Evolutionary conservation across 345 rosid species (phyloP).

Genomic region (Combretum micranthum): DNA sequence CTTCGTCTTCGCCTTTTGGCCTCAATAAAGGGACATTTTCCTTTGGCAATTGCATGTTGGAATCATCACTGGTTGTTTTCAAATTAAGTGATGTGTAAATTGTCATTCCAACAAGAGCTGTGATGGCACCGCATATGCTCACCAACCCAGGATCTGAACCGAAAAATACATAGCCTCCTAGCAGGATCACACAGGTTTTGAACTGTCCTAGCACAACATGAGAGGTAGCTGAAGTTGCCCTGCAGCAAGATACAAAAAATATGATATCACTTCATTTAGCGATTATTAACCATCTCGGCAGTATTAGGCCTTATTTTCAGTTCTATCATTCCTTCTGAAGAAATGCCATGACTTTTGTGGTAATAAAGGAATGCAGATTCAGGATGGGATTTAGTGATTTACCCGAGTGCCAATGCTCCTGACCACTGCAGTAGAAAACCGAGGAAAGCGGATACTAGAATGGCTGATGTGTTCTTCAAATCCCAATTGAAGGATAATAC

Average conservation of each 20-base stretch:
- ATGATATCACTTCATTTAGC: background rate
- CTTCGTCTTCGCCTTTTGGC: slow-evolving; percentile 27
- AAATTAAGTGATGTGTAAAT: slow-evolving; percentile 61
- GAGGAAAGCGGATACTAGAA: slow-evolving; percentile 69
- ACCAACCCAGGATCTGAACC: slow-evolving; percentile 67
- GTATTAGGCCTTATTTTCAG: background rate
- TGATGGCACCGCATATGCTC: slow-evolving; percentile 73
- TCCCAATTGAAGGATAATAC: slow-evolving; percentile 71
- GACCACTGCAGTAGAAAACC: slow-evolving; percentile 98
- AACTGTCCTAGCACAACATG: slow-evolving; percentile 95
- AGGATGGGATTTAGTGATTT: slow-evolving; percentile 11
- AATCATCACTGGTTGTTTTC: slow-evolving; percentile 24
- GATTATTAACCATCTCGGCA: background rate
- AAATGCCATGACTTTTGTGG: background rate
- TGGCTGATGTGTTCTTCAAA: slow-evolving; percentile 49
- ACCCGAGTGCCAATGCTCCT: slow-evolving; percentile 97
- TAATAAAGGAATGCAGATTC: background rate
- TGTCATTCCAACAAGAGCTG: slow-evolving; percentile 77
- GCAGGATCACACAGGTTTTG: slow-evolving; percentile 77
- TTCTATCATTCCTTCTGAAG: too few species aligned
- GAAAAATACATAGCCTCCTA: slow-evolving; percentile 74
- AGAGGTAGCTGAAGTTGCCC: slow-evolving; percentile 94
- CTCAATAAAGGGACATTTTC: slow-evolving; percentile 22
- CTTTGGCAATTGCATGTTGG: slow-evolving; percentile 35
- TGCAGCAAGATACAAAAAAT: slow-evolving; percentile 13